phyloP scores from a whole-genome alignment of 495 filamentous ascomycete genomes.

The Barbatosphaeria neglecta region DNA sequence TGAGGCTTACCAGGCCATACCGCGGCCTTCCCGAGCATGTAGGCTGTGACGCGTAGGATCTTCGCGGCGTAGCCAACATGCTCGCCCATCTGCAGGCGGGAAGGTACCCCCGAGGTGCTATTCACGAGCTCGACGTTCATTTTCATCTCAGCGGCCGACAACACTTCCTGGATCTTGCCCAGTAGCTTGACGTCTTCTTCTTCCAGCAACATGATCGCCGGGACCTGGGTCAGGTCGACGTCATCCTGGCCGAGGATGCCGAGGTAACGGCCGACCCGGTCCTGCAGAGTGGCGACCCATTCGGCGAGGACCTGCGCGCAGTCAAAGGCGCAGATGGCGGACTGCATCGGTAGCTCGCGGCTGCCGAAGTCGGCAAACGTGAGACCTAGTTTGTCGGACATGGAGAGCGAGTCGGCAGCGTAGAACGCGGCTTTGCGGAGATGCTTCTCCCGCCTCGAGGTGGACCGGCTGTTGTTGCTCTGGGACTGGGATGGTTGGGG shows the following conservation, averaged over 20 bases:
- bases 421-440: conserved; percentile 90
- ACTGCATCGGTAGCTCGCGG: conserved; percentile 84
- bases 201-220: conserved; percentile 80
- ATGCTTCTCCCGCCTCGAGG: conserved; percentile 61
- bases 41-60: conserved; percentile 75
- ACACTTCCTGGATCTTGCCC: conserved; percentile 70
- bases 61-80: conserved; percentile 72
- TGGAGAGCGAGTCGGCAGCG: conserved; percentile 82
- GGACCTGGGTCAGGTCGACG: conserved; percentile 63
- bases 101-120: conserved; percentile 18
- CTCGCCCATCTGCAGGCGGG: conserved; percentile 43
- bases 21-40: conserved; percentile 77
- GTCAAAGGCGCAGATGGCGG: conserved; percentile 87
- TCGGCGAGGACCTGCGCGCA: conserved; percentile 96
- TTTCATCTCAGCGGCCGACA: conserved; percentile 69
- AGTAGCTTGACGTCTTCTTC: conserved; percentile 86
- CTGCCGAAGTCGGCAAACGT: conserved; percentile 79
- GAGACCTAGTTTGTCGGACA: conserved; percentile 78
- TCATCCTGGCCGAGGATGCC: conserved; percentile 78
- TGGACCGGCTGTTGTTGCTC: conserved; percentile 14
- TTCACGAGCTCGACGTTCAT: conserved; percentile 46
- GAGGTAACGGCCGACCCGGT: conserved; percentile 79
- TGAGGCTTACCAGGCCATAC: conserved; percentile 79
- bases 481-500: conserved; percentile 14
- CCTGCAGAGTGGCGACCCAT: conserved; percentile 91